Evolutionary conservation across 768 basidiomycete genomes (phyloP).

Genomic region (Xerocomellus chrysenteron): DNA sequence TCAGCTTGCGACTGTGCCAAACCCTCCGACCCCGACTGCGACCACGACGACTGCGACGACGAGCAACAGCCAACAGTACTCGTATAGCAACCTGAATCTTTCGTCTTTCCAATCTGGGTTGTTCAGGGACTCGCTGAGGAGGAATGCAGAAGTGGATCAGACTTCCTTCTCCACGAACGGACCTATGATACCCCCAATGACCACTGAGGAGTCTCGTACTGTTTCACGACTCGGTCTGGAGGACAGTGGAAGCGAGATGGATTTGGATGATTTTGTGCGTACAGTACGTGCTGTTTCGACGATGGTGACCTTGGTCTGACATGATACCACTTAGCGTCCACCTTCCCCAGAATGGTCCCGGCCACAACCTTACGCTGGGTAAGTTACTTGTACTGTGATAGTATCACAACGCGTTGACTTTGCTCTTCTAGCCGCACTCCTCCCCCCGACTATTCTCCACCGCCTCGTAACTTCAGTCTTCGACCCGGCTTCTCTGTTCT

Average conservation of each 20-base stretch:
- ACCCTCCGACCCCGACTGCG: background rate
- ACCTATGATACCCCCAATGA: background rate
- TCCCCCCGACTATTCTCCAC: conserved; percentile 22
- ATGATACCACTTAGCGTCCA: conserved; percentile 16
- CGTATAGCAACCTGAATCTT: conserved; percentile 32
- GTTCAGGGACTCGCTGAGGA: conserved; percentile 33
- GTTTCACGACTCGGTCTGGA: conserved; percentile 16
- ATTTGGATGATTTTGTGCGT: conserved; percentile 20
- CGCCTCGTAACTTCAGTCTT: conserved; percentile 15
- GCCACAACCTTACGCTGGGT: conserved; percentile 29
- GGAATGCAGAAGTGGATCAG: conserved; percentile 26
- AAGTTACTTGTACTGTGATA: background rate
- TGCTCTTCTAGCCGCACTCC: conserved; percentile 21
- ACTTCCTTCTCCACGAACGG: conserved; percentile 11
- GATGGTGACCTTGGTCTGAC: conserved; percentile 4
- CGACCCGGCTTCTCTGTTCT: conserved; percentile 16
- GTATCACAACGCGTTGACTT: background rate
- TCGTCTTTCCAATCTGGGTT: conserved; percentile 33
- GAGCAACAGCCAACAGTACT: conserved; percentile 22
- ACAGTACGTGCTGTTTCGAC: conserved; percentile 7
- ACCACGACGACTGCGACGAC: background rate
- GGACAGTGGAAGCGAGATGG: conserved; percentile 30
- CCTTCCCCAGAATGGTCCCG: conserved; percentile 28
- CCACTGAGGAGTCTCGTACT: conserved; percentile 11
- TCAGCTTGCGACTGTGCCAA: conserved; percentile 7